Base-by-base conservation (phyloP, 495 filamentous ascomycete species). In the Aspergillus homomorphus region DNA sequence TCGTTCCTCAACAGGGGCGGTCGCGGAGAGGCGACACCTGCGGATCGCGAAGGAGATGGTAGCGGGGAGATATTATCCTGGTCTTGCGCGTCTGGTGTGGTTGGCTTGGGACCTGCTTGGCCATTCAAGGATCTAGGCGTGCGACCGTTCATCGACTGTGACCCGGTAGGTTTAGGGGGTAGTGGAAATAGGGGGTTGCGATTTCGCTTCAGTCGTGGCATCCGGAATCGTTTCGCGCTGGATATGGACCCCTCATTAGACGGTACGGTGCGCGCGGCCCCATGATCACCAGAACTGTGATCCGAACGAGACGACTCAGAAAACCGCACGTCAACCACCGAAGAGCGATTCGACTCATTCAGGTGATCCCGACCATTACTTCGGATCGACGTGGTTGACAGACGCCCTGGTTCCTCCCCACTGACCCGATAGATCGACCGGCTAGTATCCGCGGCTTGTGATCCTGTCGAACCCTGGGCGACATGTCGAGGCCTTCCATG, bases 261-360 rank as follows among this genome's bases (percentile, higher is more conserved):
- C 10, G 68, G 70, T 30, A 63, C 63, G 7, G 62, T 66, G 12
- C 64, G 67, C 26, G 59, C 85, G 5, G 83, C 77, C 44, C 85
- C 78, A 60, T 84, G 87, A 30, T 96, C 91, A n/a, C 81, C 85
- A 12, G 86, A 85, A 70, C 92, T 95, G 24, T 84, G 87, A 67
- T 96, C 92, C 19, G 93, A 96, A 53, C 90, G 85, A 21, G 92
- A 96, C 0, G 94, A 97, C 59, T 97, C 94, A 4, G 94, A 97
- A 22, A 90, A 78, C 43, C 94, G 80, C 52, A 84, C 82, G 45
- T 87, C 79, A 2, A 87, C 85, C 15, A 89, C 79, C 4, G 88
- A 96, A 65, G 41, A 86, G 73, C 45, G 88, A 81, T 69, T 78
- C 4, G 82, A 81, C 53, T 92, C 89, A 57, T 88, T 87, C 51